Base-by-base conservation (phyloP, 371 early-diverging fungal species). In the Circinella umbellata region DNA sequence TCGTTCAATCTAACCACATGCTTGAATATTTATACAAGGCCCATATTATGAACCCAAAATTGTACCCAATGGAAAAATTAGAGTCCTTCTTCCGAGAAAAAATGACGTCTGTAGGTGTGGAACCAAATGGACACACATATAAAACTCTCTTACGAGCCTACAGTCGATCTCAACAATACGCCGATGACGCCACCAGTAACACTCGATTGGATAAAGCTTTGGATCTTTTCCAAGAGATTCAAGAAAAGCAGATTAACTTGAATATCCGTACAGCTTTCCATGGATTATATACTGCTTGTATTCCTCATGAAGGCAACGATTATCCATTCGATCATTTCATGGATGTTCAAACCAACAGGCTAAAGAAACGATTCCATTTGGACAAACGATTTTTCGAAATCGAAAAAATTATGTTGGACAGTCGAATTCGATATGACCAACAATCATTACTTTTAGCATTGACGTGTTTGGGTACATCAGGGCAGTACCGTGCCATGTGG, bases 371-470 rank as follows among this genome's bases (percentile, higher is more conserved):
- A 39, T 36, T 60, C 55, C 62, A 61, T 11, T 46, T 78, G 59
- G 85, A 84, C 67, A 73, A 47, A 18, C 82, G 85, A 34, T 35
- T 84, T 15, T 80, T 79, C 65, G 79, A 82, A 20, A 77, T 85
- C 49, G 85, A 85, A 66, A 70, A 76, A 18, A 75, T 81, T 49
- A 85, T 85, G 83, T 54, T 82, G 13, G 77, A 76, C 9, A 68
- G 76, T 8, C 37, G 59, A 35, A n/a, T 85, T 13, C 80, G 73
- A 17, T 77, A 85, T 49, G 81, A 82, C 55, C 65, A 76, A 37
- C 67, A 66, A 9, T 77, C 83, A 8, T 74, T 82, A 57, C 53
- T 68, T n/a, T 72, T 75, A 3, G 37, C 78, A 14, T 49, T 85
- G 66, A 83, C 81, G 7, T 82, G 83, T 62, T 69, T 85, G 11